A percentile compares a stretch with the other conserved stretches of the same genome.
phyloP scores from a whole-genome alignment of 2,329 filamentous ascomycete genomes.

The Emergomyces orientalis region DNA sequence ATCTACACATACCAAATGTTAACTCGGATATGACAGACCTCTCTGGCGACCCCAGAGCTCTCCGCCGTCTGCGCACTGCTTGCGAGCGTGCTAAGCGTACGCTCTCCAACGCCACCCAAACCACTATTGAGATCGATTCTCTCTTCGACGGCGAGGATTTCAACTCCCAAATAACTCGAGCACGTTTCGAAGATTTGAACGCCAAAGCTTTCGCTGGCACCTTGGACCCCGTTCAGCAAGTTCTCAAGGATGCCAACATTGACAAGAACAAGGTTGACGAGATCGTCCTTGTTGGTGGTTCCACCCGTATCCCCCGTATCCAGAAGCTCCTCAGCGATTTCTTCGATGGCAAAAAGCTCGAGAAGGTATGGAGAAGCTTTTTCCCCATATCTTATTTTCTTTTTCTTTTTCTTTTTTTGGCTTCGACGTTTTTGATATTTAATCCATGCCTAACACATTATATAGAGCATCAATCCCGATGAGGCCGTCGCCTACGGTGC shows the following conservation, averaged over 20 bases:
- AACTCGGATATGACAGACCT: slow-evolving; percentile 21
- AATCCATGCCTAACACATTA: slow-evolving; percentile 5
- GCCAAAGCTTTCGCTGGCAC: slow-evolving; percentile 90
- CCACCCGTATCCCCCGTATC: slow-evolving; percentile 96
- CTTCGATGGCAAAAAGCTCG: slow-evolving; percentile 99
- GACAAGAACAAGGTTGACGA: slow-evolving; percentile 92
- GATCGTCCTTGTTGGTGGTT: slow-evolving; percentile 97
- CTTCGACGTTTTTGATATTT: neutral
- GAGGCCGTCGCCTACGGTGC: slow-evolving; percentile 99
- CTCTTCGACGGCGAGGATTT: slow-evolving; percentile 98
- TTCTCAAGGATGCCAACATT: slow-evolving; percentile 82
- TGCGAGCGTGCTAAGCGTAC: slow-evolving; percentile 99
- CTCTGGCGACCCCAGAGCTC: slow-evolving; percentile 69
- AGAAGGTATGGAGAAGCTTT: slow-evolving; percentile 60
- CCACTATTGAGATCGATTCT: slow-evolving; percentile 96
- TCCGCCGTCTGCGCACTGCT: slow-evolving; percentile 91
- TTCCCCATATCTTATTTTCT: no score
- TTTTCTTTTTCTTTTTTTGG: neutral
- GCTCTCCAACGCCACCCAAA: slow-evolving; percentile 92
- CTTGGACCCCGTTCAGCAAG: slow-evolving; percentile 89
- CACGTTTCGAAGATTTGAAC: slow-evolving; percentile 98
- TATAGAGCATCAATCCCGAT: slow-evolving; percentile 88
- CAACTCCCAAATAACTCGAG: slow-evolving; percentile 93
- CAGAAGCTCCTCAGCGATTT: slow-evolving; percentile 99
- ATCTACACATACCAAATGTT: no score